Conservation (phyloP, 2,329 filamentous ascomycete species). For the Trichoderma sp. region DNA sequence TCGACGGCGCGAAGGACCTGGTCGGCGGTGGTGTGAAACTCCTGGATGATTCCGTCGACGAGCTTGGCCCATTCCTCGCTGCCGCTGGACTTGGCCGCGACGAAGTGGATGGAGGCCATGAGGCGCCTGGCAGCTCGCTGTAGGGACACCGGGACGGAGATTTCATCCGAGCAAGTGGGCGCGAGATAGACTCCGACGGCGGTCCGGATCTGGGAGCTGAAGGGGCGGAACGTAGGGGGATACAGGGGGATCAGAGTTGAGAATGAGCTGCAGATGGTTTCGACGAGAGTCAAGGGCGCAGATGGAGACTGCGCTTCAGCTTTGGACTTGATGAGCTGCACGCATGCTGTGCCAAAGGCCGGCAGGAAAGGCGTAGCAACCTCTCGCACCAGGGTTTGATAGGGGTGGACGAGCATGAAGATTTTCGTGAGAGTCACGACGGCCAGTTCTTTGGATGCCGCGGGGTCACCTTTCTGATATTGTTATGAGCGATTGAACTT, state of each 20-base stretch:
- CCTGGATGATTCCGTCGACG: slow-evolving; percentile 62
- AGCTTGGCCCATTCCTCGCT: slow-evolving; percentile 77
- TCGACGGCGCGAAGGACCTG: slow-evolving; percentile 75
- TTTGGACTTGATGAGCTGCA: slow-evolving; percentile 63
- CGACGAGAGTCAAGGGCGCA: slow-evolving; percentile 55
- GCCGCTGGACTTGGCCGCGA: slow-evolving; percentile 76
- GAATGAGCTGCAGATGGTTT: slow-evolving; percentile 72
- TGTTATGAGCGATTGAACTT: slow-evolving; percentile 5
- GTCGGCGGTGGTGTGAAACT: slow-evolving; percentile 72
- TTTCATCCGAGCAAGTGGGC: slow-evolving; percentile 59
- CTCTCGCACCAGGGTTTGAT: slow-evolving; percentile 81
- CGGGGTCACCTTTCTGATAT: slow-evolving; percentile 72
- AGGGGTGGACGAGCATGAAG: slow-evolving; percentile 78
- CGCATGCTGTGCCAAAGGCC: slow-evolving; percentile 70
- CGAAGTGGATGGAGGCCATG: slow-evolving; percentile 72
- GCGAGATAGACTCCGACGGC: slow-evolving; percentile 64
- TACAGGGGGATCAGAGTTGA: slow-evolving; percentile 74
- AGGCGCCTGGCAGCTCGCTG: slow-evolving; percentile 63
- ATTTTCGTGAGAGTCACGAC: slow-evolving; percentile 80
- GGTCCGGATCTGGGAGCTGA: slow-evolving; percentile 66
- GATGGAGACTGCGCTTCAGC: slow-evolving; percentile 35
- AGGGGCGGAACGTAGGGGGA: slow-evolving; percentile 79
- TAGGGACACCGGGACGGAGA: slow-evolving; percentile 55
- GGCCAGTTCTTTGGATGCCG: slow-evolving; percentile 73
- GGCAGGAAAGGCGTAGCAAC: slow-evolving; percentile 83